Evolutionary conservation across 345 rosid species (phyloP).

Genomic region (Melastoma malabathricum): DNA sequence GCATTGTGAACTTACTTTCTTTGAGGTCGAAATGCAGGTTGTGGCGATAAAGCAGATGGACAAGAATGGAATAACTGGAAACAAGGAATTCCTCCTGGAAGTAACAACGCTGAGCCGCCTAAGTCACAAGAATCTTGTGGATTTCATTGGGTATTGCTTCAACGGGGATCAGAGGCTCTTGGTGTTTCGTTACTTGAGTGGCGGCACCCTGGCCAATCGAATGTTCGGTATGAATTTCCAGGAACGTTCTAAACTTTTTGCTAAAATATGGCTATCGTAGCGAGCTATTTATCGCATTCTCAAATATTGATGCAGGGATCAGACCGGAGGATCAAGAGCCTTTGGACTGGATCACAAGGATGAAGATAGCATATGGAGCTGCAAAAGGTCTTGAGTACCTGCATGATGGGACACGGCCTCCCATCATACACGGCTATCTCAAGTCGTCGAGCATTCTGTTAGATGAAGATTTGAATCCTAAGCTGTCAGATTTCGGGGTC

Average conservation of each 20-base stretch:
- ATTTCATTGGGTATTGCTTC: slow-evolving; percentile 57
- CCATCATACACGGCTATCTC: slow-evolving; percentile 45
- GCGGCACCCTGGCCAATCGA: slow-evolving; percentile 40
- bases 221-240: slow-evolving; percentile 28
- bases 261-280: not conserved
- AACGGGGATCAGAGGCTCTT: slow-evolving; percentile 71
- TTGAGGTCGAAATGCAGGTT: slow-evolving; percentile 12
- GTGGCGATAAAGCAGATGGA: slow-evolving; percentile 70
- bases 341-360: slow-evolving; percentile 45
- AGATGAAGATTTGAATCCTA: slow-evolving; percentile 31
- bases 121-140: slow-evolving; percentile 42
- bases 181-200: slow-evolving; percentile 41
- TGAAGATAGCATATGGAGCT: slow-evolving; percentile 45
- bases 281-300: not conserved
- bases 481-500: slow-evolving; percentile 54
- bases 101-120: slow-evolving; percentile 30
- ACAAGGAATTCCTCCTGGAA: slow-evolving; percentile 46
- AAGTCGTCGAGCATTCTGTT: slow-evolving; percentile 54
- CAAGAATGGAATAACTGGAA: slow-evolving; percentile 44
- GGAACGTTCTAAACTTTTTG: not conserved
- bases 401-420: slow-evolving; percentile 42
- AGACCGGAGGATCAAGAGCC: slow-evolving; percentile 16
- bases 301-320: slow-evolving; percentile 16
- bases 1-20: not conserved
- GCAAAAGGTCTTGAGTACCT: slow-evolving; percentile 61